Percentiles rank a stretch among this genome's conserved stretches.
Conservation (phyloP, 78 protist species). For the Protostelium mycophagum region DNA sequence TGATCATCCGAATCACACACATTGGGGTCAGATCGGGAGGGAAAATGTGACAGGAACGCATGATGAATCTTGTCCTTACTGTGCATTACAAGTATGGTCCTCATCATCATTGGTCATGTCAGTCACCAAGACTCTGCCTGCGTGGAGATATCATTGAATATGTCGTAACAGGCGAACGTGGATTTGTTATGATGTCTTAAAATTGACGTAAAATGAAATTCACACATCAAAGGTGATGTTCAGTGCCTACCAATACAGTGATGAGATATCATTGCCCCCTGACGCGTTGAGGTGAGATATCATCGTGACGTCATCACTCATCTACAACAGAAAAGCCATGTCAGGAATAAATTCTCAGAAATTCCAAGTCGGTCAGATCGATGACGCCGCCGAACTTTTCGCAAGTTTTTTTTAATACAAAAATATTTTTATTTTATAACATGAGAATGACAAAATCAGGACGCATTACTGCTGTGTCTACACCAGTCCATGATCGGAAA, state of each 20-base stretch:
- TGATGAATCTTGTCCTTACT: background rate
- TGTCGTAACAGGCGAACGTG: too few species aligned
- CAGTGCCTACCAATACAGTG: background rate
- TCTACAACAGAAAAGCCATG: background rate
- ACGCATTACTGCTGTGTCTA: background rate
- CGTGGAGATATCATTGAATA: too few species aligned
- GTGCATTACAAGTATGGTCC: too few species aligned
- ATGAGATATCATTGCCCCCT: background rate
- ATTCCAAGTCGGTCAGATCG: background rate
- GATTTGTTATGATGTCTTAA: too few species aligned
- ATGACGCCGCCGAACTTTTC: background rate
- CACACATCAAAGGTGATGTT: background rate
- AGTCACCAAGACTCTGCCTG: too few species aligned
- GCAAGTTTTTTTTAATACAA: background rate
- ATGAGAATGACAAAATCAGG: too few species aligned
- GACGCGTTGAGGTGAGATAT: background rate
- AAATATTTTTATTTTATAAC: background rate
- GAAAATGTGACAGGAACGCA: background rate
- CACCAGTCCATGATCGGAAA: background rate
- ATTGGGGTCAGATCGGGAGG: background rate
- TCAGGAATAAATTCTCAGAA: background rate
- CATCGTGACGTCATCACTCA: background rate
- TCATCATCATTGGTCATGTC: too few species aligned
- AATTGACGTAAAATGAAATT: too few species aligned
- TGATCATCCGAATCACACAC: background rate